Percentiles rank a stretch among this genome's conserved stretches.
phyloP scores from a whole-genome alignment of 805 yeast species.

The Priceomyces fermenticarens region DNA sequence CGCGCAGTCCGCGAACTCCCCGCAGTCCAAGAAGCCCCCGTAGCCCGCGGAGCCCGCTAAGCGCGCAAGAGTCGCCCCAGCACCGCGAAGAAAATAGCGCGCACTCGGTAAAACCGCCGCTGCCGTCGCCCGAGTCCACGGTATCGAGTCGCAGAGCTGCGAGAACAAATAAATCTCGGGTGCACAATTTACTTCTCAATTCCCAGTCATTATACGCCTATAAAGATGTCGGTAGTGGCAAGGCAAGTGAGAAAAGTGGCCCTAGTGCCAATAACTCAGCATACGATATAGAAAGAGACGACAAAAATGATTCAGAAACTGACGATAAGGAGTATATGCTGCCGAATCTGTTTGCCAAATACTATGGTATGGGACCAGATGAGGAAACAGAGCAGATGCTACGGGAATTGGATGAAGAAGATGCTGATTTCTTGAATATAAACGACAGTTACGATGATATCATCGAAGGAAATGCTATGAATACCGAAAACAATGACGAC shows the following conservation, averaged over 20 bases:
- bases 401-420: constrained; percentile 22
- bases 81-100: too few species aligned
- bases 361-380: constrained; percentile 22
- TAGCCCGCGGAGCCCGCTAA: too few species aligned
- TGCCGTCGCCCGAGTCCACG: too few species aligned
- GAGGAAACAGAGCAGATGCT: constrained; percentile 17
- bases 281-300: constrained; percentile 6
- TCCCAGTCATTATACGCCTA: constrained; percentile 35
- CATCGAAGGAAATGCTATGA: constrained; percentile 11
- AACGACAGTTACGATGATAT: constrained; percentile 18
- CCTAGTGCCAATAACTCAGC: constrained; percentile 10
- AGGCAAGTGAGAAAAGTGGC: constrained; percentile 2
- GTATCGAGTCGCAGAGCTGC: too few species aligned
- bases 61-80: too few species aligned
- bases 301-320: constrained; percentile 19
- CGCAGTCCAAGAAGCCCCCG: too few species aligned
- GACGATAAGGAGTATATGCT: constrained; percentile 37
- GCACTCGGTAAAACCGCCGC: too few species aligned
- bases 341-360: constrained; percentile 36
- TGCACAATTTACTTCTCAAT: constrained; percentile 31
- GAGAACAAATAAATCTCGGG: constrained; percentile 13
- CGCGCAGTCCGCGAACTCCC: too few species aligned
- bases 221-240: constrained; percentile 14
- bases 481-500: constrained; percentile 24
- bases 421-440: constrained; percentile 25